Evolutionary conservation across 805 yeast genomes (phyloP).

Genomic region (Metschnikowia amazonensis): DNA sequence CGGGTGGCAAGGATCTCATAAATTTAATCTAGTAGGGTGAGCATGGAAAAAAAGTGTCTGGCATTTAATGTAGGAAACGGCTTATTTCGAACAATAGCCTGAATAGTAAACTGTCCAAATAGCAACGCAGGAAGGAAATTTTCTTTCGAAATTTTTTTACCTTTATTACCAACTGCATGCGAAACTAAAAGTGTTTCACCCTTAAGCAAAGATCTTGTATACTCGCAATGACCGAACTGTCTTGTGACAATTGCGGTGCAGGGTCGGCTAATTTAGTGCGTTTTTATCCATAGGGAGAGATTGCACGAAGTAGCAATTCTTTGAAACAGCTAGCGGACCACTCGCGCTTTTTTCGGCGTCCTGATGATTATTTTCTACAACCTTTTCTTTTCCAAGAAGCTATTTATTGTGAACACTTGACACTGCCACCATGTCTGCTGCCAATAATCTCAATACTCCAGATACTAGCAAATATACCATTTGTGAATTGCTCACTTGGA

Average conservation of each 20-base stretch:
- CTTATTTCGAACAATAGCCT: neutral
- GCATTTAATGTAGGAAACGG: neutral
- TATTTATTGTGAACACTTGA: conserved; percentile 4
- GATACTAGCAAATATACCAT: conserved; percentile 3
- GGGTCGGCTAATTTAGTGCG: conserved; percentile 2
- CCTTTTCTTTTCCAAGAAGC: neutral
- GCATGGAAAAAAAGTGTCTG: neutral
- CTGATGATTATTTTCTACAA: neutral
- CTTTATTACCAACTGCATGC: no score
- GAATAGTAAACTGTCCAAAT: neutral
- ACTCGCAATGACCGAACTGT: conserved; percentile 6
- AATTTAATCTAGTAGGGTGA: neutral
- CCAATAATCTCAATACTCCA: conserved; percentile 1
- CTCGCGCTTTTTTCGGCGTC: conserved; percentile 7
- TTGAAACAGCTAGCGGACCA: conserved; percentile 1
- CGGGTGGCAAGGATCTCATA: neutral
- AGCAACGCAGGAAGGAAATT: neutral
- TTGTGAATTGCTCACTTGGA: conserved; percentile 61
- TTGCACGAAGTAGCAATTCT: conserved; percentile 5
- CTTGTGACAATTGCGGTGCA: conserved; percentile 12
- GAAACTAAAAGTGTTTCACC: neutral
- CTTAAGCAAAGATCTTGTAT: neutral
- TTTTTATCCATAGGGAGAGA: conserved; percentile 1
- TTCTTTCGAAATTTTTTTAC: no score
- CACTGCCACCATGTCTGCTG: conserved; percentile 2